Evolutionary conservation across 345 rosid species (phyloP), one percentile per base, ranked within the genome.

Genomic region (Linum trigynum): DNA sequence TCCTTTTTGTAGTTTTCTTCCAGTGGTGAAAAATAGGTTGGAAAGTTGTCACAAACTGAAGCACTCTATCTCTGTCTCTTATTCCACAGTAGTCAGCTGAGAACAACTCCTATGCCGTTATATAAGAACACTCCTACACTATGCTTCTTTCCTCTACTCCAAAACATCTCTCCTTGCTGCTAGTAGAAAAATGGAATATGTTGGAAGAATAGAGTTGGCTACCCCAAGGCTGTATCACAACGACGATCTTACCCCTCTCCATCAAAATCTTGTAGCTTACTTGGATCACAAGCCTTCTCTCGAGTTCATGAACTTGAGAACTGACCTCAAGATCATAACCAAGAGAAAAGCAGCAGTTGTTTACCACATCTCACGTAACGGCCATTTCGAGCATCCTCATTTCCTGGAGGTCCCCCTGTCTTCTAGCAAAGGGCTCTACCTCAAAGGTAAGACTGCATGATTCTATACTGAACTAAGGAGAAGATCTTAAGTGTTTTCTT

Each of bases 381-480:
- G 74, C 37, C 56, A 65, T 16, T 41, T 71, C 42, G 74, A 71
- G 55, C 66, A 59, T 6, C 74, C 74, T 36, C 74, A 71, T 71
- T 60, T 65, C 60, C 36, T 65, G 38, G 74, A 71, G 41, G 69
- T 71, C 15, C 39, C 65, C 23, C 61, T 71, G 8, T 65, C 69
- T 15, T 50, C 66, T 60, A n/a, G 55, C 55, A 40, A 65, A 51
- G 74, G 74, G 14, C 69, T 71, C 38, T 43, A 51, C 8, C 65
- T 71, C 2, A 65, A 45, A 59, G 74, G 59, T 57, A 23, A 3
- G 5, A 16, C 10, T 23, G 6, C 32, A 16, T 35, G 9, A 16
- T 16, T 57, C 38, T 35, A 57, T n/a, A 14, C 6, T 35, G 6
- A 1, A n/a, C 59, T 0, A 8, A 35, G 37, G 32, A 57, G 35